Base-by-base conservation (phyloP, 768 basidiomycete species). In the Russula dissimulans region DNA sequence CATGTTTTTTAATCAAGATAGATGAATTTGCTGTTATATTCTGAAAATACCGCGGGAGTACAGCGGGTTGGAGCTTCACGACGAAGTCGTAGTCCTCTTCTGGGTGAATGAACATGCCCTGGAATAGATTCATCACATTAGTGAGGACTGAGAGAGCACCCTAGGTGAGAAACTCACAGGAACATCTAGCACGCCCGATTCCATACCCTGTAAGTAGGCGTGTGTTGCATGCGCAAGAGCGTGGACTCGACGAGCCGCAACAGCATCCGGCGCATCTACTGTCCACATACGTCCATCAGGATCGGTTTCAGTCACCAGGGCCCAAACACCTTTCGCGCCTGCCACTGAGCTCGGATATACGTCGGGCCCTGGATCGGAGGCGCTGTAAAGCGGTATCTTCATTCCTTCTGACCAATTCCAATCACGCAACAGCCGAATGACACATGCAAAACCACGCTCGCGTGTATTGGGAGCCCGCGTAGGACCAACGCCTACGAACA, bases 81-180 rank as follows among this genome's bases (percentile, higher is more conserved):
- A 97, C 65, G 65, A 97, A 80, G 66, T 97, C 87, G 68, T 97
- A 99, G 67, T 94, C 89, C 3, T 82, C 76, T 3, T 82, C 81
- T 0, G 94, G 89, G 65, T 95, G 91, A 10, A 81, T 74, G 74
- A 97, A 97, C 54, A 98, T 77, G n/a, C 80, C 75, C 94, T 95
- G 6, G 49, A 51, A 48, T 9, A 38, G 6, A 41, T 50, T 1
- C 2, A 9, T 4, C 42, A n/a, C 45, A 43, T 0, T 0, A n/a
- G 7, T 12, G 55, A 18, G 39, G 47, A 26, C 4, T 8, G 49
- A 26, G 61, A 5, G 9, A 58, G 47, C 49, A 52, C 26, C 31
- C 75, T 48, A 43, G 91, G 90, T 78, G 81, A 77, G 39, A 9
- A 26, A 56, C 60, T 39, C 44, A 61, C 60, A 5, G n/a, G 15